These are phyloP conservation scores for Selenicereus undatus DNA, from an alignment of 148 eudicot genomes.

Conservation along the genomic window DNA sequence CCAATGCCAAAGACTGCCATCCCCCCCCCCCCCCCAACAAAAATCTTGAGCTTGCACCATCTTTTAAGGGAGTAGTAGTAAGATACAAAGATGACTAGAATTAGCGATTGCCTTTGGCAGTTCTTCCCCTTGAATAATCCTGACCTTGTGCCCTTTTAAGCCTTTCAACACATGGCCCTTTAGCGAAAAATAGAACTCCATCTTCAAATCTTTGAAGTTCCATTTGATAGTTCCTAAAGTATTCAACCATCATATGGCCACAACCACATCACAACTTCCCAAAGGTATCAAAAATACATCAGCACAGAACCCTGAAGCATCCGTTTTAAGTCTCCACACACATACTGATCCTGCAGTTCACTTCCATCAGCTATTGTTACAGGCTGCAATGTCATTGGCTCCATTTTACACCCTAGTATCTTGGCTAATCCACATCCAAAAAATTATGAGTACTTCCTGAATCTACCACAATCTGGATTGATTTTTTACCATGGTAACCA, in stretches of 20 bases:
- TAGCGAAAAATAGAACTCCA: neutral
- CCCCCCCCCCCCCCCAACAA: too few relatives aligned
- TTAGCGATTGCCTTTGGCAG: neutral
- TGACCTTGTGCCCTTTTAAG: neutral
- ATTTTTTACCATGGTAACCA: neutral
- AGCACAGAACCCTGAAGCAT: neutral
- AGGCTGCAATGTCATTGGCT: neutral
- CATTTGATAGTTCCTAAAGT: neutral
- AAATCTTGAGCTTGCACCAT: too few relatives aligned
- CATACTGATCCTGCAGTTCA: neutral
- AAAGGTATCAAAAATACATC: neutral
- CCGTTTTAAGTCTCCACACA: neutral
- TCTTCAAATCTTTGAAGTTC: neutral
- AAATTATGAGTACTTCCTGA: neutral
- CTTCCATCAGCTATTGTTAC: neutral
- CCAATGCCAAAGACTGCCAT: too few relatives aligned
- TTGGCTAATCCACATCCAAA: neutral
- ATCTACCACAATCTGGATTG: neutral
- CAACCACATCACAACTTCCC: neutral
- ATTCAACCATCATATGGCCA: neutral
- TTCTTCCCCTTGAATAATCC: too few relatives aligned
- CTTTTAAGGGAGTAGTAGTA: too few relatives aligned
- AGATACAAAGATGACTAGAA: too few relatives aligned
- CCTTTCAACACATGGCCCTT: neutral
- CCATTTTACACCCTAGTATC: neutral